Evolutionary conservation across 23 red algal species (phyloP).

Genomic region (Pyropia haitanensis): DNA sequence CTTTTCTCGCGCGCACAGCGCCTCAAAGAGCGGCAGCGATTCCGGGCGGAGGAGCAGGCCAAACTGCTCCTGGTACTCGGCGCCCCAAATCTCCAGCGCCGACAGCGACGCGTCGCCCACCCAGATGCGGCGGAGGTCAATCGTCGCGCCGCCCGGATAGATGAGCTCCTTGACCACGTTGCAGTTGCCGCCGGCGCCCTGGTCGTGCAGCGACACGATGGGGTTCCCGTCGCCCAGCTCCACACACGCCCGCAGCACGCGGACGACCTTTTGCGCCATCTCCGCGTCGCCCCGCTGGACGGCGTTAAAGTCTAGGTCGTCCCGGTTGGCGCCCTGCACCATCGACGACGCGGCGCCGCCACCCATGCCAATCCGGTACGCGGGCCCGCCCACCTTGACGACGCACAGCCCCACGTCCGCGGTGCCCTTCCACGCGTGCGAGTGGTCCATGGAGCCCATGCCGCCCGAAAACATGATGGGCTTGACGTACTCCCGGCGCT

Average conservation of each 20-base stretch:
- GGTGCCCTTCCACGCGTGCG: conserved; percentile 59
- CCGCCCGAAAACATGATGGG: conserved; percentile 99
- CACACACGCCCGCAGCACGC: conserved; percentile 91
- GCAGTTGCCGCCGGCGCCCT: conserved; percentile 99
- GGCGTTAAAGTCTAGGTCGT: conserved; percentile 94
- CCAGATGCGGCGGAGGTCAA: conserved; percentile 73
- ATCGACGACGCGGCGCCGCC: conserved; percentile 98
- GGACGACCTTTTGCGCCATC: conserved; percentile 94
- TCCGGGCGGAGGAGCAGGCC: conserved; percentile 81
- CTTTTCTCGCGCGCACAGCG: conserved; percentile 77
- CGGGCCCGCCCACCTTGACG: conserved; percentile 95
- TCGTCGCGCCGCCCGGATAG: conserved; percentile 83
- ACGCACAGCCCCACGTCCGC: conserved; percentile 54
- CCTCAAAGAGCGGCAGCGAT: conserved; percentile 42
- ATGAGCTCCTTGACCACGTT: conserved; percentile 99
- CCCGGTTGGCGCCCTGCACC: conserved; percentile 90
- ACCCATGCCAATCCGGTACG: conserved; percentile 99
- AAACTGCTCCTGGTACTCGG: conserved; percentile 99
- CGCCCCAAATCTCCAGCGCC: conserved; percentile 97
- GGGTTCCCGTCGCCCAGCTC: conserved; percentile 87
- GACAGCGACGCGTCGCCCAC: conserved; percentile 84
- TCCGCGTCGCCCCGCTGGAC: conserved; percentile 99
- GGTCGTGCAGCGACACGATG: conserved; percentile 93
- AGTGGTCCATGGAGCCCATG: conserved; percentile 90
- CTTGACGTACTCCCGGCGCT: conserved; percentile 89